Evolutionary conservation across 352 stramenopile species (phyloP), one percentile per base, ranked within the genome.

Genomic region (Globisporangium camurandrum): DNA sequence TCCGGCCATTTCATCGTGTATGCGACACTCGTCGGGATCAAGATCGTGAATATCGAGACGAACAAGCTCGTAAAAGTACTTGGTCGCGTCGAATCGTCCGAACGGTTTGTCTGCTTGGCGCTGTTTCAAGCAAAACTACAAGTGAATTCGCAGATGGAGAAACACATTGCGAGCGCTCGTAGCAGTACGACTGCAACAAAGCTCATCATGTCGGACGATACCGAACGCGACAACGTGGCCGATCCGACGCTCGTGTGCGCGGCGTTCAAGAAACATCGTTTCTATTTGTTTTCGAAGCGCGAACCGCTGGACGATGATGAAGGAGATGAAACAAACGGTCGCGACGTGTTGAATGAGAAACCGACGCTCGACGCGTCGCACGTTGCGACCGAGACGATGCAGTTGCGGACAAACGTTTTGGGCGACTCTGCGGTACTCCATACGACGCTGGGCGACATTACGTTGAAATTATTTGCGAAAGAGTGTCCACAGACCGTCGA

Each of bases 271-370:
- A 82, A 84, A 24, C 81, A 86, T 31, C 92, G 97, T 12, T 98
- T 99, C 59, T 99, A 98, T 50, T 69, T 98, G 22, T 99, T 99
- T 64, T 98, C 90, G 45, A 82, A 93, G 14, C 74, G 94, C 39
- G 96, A 98, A 59, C 96, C 96, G 1, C 66, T 95, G 2, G 80
- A 95, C 20, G 79, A 91, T 20, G 74, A 71, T 16, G 74, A 83
- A 17, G 74, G 75, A 17, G 62, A 69, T 12, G 40, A 38, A 17
- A 55, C 57, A 12, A 81, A 61, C 10, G 73, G 83, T 4, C 78
- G 95, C 26, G 97, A 99, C 56, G 86, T 99, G 38, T 97, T 99
- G 59, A 99, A 99, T 56, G 97, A 99, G 71, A 95, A 97, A 24
- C 96, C 96, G 19, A 96, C 94, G 49, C 70, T 96, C 10, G 92